These are phyloP conservation scores for Penicillium brevicompactum DNA, from an alignment of 2,329 filamentous ascomycete genomes.

Conservation along the genomic window DNA sequence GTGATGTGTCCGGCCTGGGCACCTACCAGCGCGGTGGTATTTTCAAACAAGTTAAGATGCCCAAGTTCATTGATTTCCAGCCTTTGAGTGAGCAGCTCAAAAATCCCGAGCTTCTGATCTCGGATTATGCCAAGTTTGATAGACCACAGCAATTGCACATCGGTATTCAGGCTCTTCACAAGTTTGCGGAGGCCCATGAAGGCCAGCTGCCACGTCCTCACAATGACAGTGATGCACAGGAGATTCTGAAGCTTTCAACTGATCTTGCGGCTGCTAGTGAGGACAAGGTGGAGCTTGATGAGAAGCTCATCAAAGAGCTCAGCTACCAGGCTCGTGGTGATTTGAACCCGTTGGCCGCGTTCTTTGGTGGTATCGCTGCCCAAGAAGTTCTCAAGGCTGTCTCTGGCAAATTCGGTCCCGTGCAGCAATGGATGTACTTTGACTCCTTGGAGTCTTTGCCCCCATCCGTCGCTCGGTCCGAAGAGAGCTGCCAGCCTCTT, in stretches of 20 bases:
- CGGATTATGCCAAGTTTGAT: constrained; percentile 97
- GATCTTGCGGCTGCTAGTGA: constrained; percentile 66
- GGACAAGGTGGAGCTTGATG: constrained; percentile 80
- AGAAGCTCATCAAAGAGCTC: constrained; percentile 89
- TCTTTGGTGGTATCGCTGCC: constrained; percentile 90
- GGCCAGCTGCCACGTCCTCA: constrained; percentile 78
- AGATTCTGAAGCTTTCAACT: constrained; percentile 75
- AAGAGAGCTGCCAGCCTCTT: constrained; percentile 83
- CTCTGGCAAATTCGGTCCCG: constrained; percentile 96
- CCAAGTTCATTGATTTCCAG: constrained; percentile 89
- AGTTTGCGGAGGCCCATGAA: constrained; percentile 72
- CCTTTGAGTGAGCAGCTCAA: constrained; percentile 74
- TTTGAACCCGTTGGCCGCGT: constrained; percentile 85
- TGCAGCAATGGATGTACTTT: constrained; percentile 95
- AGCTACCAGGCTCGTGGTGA: constrained; percentile 94
- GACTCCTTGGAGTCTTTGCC: constrained; percentile 97
- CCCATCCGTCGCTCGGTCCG: constrained; percentile 70
- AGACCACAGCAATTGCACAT: constrained; percentile 88
- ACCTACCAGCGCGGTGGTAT: constrained; percentile 86
- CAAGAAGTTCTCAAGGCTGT: constrained; percentile 97
- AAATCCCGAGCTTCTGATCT: constrained; percentile 85
- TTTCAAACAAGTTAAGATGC: constrained; percentile 98
- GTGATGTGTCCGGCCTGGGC: constrained; percentile 84
- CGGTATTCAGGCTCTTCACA: constrained; percentile 88
- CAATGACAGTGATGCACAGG: constrained; percentile 78